These are phyloP conservation scores for Apophysomyces variabilis DNA, from an alignment of 371 early-diverging fungal genomes.

Conservation along the genomic window DNA sequence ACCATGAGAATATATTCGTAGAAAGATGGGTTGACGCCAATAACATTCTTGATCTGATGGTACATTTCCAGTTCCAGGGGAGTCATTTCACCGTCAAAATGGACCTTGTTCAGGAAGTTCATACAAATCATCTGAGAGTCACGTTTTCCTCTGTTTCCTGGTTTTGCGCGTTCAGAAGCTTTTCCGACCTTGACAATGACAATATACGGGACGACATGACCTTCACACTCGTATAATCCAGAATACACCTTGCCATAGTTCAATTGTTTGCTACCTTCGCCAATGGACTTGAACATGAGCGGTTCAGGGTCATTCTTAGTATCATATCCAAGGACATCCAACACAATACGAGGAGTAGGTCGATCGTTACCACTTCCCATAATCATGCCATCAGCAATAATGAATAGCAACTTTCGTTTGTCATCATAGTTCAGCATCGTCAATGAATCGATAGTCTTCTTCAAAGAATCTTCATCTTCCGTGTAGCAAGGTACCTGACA, in stretches of 20 bases:
- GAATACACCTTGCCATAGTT: slow-evolving; percentile 98
- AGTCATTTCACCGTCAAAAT: slow-evolving; percentile 89
- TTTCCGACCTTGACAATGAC: slow-evolving; percentile 95
- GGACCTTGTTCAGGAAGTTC: slow-evolving; percentile 98
- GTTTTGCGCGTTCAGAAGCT: slow-evolving; percentile 77
- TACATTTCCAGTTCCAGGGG: slow-evolving; percentile 95
- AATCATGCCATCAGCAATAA: slow-evolving; percentile 93
- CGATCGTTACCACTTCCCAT: slow-evolving; percentile 96
- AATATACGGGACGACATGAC: slow-evolving; percentile 91
- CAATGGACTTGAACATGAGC: slow-evolving; percentile 90
- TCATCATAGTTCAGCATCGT: slow-evolving; percentile 92
- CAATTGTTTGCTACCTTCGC: slow-evolving; percentile 88
- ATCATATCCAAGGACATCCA: slow-evolving; percentile 93
- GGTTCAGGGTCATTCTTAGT: slow-evolving; percentile 90
- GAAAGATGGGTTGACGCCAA: slow-evolving; percentile 85
- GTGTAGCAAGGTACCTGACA: slow-evolving; percentile 87
- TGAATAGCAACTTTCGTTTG: slow-evolving; percentile 93
- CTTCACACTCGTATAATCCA: slow-evolving; percentile 92
- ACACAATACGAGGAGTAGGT: slow-evolving; percentile 96
- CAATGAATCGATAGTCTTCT: slow-evolving; percentile 94
- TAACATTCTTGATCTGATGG: slow-evolving; percentile 90
- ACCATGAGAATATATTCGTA: slow-evolving; percentile 96
- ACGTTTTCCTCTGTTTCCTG: slow-evolving; percentile 99
- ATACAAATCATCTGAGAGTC: slow-evolving; percentile 99
- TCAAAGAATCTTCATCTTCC: slow-evolving; percentile 80